Evolutionary conservation across 345 rosid species (phyloP).

Genomic region (Punica granatum): DNA sequence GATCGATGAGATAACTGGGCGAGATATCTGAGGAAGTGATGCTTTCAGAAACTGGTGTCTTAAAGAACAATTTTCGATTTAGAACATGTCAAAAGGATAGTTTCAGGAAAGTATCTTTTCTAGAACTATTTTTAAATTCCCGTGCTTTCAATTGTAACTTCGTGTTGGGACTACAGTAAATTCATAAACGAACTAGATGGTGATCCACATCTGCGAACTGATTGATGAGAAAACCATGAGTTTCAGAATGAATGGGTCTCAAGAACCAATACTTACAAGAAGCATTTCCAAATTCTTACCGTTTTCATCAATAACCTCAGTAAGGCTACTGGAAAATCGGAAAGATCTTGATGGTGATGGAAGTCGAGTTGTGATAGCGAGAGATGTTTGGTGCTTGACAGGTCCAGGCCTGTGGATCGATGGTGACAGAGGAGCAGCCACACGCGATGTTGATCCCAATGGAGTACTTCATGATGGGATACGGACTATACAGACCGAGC

Average conservation of each 20-base stretch:
- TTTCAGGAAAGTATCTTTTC: not conserved
- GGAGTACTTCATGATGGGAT: constrained; percentile 94
- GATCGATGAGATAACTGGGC: not conserved
- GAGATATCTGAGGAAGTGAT: not conserved
- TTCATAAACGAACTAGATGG: not conserved
- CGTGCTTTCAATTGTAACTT: not conserved
- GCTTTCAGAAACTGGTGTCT: not conserved
- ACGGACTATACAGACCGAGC: constrained; percentile 70
- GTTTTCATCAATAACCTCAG: no score
- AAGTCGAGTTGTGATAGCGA: not conserved
- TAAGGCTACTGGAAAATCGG: no score
- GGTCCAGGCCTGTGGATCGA: constrained; percentile 98
- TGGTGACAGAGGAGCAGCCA: constrained; percentile 99
- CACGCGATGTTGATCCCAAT: constrained; percentile 93
- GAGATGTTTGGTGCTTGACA: constrained; percentile 15
- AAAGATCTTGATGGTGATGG: not conserved
- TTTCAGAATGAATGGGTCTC: not conserved
- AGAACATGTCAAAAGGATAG: not conserved
- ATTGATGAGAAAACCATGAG: not conserved
- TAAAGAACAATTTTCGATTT: not conserved
- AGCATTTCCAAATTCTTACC: not conserved
- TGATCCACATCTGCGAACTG: not conserved
- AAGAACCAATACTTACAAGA: not conserved
- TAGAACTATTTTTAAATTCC: no score
- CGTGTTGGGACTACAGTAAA: not conserved